A percentile compares a stretch with the other conserved stretches of the same genome.
Evolutionary conservation across 257 asterid genomes (phyloP).

Genomic region (Nicotiana knightiana): DNA sequence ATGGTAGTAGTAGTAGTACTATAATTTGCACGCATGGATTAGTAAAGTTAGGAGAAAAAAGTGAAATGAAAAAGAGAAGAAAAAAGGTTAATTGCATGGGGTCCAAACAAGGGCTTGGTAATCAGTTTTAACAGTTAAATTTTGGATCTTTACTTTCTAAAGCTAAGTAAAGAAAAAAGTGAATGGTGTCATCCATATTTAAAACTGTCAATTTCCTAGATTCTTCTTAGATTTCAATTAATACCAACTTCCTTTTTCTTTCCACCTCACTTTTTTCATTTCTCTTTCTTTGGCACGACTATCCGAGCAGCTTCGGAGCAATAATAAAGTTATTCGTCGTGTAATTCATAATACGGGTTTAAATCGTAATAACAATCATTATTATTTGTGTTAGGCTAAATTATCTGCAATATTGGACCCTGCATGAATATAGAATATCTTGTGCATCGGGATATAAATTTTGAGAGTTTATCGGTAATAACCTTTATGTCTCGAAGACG

Average conservation of each 20-base stretch:
- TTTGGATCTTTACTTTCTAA: conserved; percentile 12
- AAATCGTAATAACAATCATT: too few relatives aligned
- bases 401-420: too few relatives aligned
- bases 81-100: background rate
- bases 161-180: background rate
- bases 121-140: conserved; percentile 21
- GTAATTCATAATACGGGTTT: rapidly evolving
- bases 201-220: conserved; percentile 2
- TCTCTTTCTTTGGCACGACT: too few relatives aligned
- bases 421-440: too few relatives aligned
- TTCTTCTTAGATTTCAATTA: conserved; percentile 17
- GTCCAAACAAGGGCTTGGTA: background rate
- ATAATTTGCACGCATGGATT: background rate
- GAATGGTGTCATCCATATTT: background rate
- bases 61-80: background rate
- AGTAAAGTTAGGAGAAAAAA: conserved; percentile 2
- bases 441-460: too few relatives aligned
- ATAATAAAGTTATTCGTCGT: too few relatives aligned
- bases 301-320: too few relatives aligned
- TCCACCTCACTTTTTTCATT: background rate
- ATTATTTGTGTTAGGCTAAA: too few relatives aligned
- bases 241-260: background rate
- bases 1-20: background rate
- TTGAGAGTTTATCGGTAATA: too few relatives aligned
- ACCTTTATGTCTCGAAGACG: rapidly evolving